These are phyloP conservation scores for Malbranchea cinnamomea DNA, from an alignment of 2,329 filamentous ascomycete species.

Conservation along the genomic window DNA sequence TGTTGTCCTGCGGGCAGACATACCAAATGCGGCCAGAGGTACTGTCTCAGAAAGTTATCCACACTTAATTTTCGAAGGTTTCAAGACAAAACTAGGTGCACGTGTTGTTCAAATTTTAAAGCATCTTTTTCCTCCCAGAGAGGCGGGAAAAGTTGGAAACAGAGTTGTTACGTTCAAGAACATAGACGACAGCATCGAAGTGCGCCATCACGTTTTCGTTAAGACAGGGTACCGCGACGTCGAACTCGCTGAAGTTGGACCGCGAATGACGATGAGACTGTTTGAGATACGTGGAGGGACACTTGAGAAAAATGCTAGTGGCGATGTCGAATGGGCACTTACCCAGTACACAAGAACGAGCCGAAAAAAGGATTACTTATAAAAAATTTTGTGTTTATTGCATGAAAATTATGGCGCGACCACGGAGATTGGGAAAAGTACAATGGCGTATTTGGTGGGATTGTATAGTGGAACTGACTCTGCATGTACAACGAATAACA, in stretches of 20 bases:
- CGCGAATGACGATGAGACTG: conserved; percentile 89
- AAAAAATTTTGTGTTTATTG: conserved; percentile 7
- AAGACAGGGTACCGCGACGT: conserved; percentile 81
- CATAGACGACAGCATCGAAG: conserved; percentile 73
- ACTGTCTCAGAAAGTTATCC: conserved; percentile 88
- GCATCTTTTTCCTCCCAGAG: conserved; percentile 83
- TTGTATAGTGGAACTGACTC: no score
- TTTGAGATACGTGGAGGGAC: conserved; percentile 90
- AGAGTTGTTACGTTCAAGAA: conserved; percentile 90
- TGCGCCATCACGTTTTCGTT: conserved; percentile 88
- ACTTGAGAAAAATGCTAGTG: conserved; percentile 75
- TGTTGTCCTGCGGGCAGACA: conserved; percentile 81
- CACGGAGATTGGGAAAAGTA: no score
- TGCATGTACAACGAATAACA: no score
- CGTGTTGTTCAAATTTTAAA: conserved; percentile 82
- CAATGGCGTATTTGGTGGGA: no score
- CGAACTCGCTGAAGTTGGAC: conserved; percentile 77
- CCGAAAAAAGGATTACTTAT: conserved; percentile 92
- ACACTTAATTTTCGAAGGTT: conserved; percentile 90
- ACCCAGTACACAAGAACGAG: conserved; percentile 90
- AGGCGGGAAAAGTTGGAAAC: conserved; percentile 70
- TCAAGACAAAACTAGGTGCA: conserved; percentile 63
- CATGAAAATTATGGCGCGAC: no score
- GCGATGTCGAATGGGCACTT: conserved; percentile 91
- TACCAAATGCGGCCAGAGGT: conserved; percentile 72